Evolutionary conservation across 192 early-diverging fungal genomes (phyloP), one percentile per base, ranked within the genome.

Genomic region (Backusella luteola): DNA sequence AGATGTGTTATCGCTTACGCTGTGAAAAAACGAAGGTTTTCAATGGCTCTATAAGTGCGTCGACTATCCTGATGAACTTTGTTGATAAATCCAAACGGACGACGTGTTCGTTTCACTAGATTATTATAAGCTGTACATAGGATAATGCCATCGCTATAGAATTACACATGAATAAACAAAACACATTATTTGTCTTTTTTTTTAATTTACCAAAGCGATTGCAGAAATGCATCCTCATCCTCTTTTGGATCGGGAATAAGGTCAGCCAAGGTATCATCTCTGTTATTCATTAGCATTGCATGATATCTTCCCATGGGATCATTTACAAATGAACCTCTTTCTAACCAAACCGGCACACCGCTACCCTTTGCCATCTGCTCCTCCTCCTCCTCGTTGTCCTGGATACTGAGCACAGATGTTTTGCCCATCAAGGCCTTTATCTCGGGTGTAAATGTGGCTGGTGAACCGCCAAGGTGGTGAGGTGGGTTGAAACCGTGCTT

Each of bases 31-130:
- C 84, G 77, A 46, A 87, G 79, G 79, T 90, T 90, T 69, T 90
- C 89, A 7, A 85, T 87, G 4, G 83, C 84, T 63, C 89, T 80
- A 78, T 88, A 90, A 12, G 87, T 86, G 8, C 89, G 76, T 29
- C 70, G 73, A 17, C 85, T 88, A 73, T 88, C 84, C 2, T 85
- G 80, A 56, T 90, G 85, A 14, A 86, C 80, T 69, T 90, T 90
- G 71, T 83, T 84, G 26, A 90, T 88, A n/a, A 86, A 67, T 9
- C 89, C 89, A 78, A 90, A 90, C 1, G 87, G 87, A 53, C 87
- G 82, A 59, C 83, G 79, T 12, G 87, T 87, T 46, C 84, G 80
- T 35, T 83, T 79, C 39, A 87, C 81, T n/a, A 90, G 77, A 4
- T 79, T 77, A 74, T 88, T 88, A 74, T 87, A 88, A 1, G 81